These are phyloP conservation scores for Myxozyma sirexii DNA, from an alignment of 805 yeast species.

Conservation along the genomic window DNA sequence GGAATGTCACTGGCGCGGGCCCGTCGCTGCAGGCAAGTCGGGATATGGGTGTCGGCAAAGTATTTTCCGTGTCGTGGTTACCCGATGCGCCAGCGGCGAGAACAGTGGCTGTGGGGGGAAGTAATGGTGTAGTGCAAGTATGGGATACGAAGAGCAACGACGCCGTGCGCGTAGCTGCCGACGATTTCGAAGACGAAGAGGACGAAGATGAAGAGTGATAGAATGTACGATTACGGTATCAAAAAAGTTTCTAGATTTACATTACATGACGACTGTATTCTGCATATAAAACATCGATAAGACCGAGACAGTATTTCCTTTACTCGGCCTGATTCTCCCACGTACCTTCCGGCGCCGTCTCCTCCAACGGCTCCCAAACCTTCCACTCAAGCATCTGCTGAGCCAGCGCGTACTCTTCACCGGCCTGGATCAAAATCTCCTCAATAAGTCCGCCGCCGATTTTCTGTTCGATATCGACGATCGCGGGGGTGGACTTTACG, in stretches of 20 bases:
- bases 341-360: slow-evolving; percentile 76
- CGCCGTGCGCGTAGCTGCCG: slow-evolving; percentile 72
- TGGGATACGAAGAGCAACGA: slow-evolving; percentile 90
- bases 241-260: neutral
- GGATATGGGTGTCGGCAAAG: slow-evolving; percentile 94
- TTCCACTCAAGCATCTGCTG: slow-evolving; percentile 68
- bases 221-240: neutral
- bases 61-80: slow-evolving; percentile 78
- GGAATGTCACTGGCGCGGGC: slow-evolving; percentile 66
- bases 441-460: slow-evolving; percentile 85
- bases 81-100: slow-evolving; percentile 84
- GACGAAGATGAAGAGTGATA: slow-evolving; percentile 48
- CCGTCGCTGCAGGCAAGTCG: slow-evolving; percentile 91
- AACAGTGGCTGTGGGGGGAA: slow-evolving; percentile 79
- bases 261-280: too few relatives aligned
- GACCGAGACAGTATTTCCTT: too few relatives aligned
- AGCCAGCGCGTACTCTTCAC: slow-evolving; percentile 72
- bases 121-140: slow-evolving; percentile 76
- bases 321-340: slow-evolving; percentile 55
- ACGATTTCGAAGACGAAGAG: slow-evolving; percentile 59
- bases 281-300: too few relatives aligned
- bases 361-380: slow-evolving; percentile 79
- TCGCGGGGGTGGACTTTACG: slow-evolving; percentile 63
- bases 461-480: slow-evolving; percentile 66
- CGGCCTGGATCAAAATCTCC: slow-evolving; percentile 79